Percentiles rank a stretch among this genome's conserved stretches.
Conservation (phyloP, 208 protist species). For the Giardia muris region DNA sequence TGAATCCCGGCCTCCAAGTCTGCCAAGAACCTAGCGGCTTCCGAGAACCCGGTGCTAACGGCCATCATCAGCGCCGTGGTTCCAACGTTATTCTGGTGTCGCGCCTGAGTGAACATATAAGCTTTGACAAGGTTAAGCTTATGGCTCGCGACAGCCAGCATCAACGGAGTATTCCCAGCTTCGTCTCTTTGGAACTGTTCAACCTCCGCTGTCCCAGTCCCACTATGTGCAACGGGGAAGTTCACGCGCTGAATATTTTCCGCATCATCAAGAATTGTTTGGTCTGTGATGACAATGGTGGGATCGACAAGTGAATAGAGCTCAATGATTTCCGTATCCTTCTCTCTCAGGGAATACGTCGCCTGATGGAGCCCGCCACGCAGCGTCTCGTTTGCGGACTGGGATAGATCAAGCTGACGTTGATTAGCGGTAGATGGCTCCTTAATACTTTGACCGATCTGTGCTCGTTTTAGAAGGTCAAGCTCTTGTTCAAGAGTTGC, state of each 20-base stretch:
- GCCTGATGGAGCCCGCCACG: not conserved
- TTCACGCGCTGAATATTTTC: not conserved
- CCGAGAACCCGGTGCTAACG: not conserved
- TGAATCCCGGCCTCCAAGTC: not conserved
- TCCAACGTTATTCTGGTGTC: not conserved
- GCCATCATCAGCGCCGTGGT: not conserved
- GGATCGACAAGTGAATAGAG: not conserved
- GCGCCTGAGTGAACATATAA: not conserved
- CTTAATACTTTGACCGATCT: too few relatives aligned
- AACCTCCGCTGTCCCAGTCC: not conserved
- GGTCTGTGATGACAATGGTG: not conserved
- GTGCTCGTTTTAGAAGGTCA: not conserved
- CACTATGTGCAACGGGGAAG: not conserved
- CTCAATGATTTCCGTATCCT: not conserved
- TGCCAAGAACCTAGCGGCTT: slow-evolving; percentile 3
- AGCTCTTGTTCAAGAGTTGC: not conserved
- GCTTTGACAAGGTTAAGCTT: not conserved
- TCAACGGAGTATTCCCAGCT: not conserved
- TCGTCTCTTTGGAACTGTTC: not conserved
- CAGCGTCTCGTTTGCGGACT: not conserved
- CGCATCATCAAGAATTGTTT: not conserved
- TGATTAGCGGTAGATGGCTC: not conserved
- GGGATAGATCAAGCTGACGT: not conserved
- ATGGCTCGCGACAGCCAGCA: not conserved
- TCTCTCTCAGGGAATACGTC: not conserved